Evolutionary conservation across 805 yeast genomes (phyloP).

Genomic region (Starmera amethionina): DNA sequence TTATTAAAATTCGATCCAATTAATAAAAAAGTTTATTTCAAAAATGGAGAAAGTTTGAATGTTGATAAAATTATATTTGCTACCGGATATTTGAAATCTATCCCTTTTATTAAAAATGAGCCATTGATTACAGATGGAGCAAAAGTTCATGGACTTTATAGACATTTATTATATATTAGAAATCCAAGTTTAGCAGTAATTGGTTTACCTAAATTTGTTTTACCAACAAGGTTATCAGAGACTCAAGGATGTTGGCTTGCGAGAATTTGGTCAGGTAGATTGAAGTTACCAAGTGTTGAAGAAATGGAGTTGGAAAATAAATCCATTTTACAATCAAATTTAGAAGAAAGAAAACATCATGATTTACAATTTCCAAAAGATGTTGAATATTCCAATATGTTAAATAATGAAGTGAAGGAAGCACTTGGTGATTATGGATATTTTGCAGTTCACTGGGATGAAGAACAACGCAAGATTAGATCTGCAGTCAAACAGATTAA

Average conservation of each 20-base stretch:
- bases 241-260: constrained; percentile 59
- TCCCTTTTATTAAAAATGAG: constrained; percentile 45
- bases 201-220: constrained; percentile 49
- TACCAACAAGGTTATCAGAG: constrained; percentile 54
- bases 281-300: constrained; percentile 36
- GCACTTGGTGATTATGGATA: constrained; percentile 34
- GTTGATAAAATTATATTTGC: constrained; percentile 58
- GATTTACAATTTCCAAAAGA: constrained; percentile 47
- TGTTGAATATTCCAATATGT: constrained; percentile 43
- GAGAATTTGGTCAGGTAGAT: constrained; percentile 47
- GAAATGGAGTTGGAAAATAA: constrained; percentile 37
- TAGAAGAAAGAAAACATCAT: constrained; percentile 37
- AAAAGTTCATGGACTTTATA: constrained; percentile 43
- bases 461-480: constrained; percentile 32
- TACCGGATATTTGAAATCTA: constrained; percentile 63
- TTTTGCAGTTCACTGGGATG: constrained; percentile 44
- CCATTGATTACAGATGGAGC: constrained; percentile 33
- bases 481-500: constrained; percentile 33
- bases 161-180: constrained; percentile 44
- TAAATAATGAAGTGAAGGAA: constrained; percentile 26
- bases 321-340: constrained; percentile 29
- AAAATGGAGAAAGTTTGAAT: constrained; percentile 36
- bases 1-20: constrained; percentile 28
- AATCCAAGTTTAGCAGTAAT: constrained; percentile 61
- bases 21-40: constrained; percentile 31